A percentile compares a stretch with the other conserved stretches of the same genome.
Conservation (phyloP, 2,329 filamentous ascomycete genomes). For the Diaporthe ilicicola region DNA sequence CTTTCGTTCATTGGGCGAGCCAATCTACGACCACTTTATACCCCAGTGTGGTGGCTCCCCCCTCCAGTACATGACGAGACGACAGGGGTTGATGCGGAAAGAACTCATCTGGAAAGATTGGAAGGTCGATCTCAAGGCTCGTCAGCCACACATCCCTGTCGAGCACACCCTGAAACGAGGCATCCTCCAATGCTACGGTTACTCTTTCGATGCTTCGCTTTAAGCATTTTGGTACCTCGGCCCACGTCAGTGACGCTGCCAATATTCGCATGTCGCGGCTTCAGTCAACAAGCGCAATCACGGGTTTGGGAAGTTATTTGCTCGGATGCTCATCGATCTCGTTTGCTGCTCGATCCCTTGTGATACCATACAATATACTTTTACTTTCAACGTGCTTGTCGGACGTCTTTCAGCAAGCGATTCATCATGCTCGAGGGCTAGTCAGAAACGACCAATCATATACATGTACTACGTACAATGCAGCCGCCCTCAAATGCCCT, state of each 20-base stretch:
- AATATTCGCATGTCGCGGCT: conserved; percentile 8
- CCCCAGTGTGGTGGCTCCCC: neutral
- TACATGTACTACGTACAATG: neutral
- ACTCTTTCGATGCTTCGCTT: conserved; percentile 27
- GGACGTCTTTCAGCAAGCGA: conserved; percentile 8
- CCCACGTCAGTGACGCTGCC: neutral
- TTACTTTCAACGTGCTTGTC: neutral
- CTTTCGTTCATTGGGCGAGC: conserved; percentile 13
- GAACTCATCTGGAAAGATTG: conserved; percentile 32
- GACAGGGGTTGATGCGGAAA: conserved; percentile 30
- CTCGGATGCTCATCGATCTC: neutral
- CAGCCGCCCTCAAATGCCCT: conserved; percentile 5
- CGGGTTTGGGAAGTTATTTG: neutral
- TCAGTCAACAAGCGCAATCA: neutral
- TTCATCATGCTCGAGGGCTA: conserved; percentile 11
- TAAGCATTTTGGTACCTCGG: conserved; percentile 16
- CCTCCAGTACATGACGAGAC: neutral
- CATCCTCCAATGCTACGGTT: conserved; percentile 31
- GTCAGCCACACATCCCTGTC: conserved; percentile 29
- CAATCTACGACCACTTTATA: conserved; percentile 10
- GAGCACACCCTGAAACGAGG: conserved; percentile 32
- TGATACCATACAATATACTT: neutral
- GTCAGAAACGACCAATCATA: conserved; percentile 14
- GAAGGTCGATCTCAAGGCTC: conserved; percentile 30
- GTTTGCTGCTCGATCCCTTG: neutral